phyloP scores from a whole-genome alignment of 805 yeast species.

The Candida tallmaniae region DNA sequence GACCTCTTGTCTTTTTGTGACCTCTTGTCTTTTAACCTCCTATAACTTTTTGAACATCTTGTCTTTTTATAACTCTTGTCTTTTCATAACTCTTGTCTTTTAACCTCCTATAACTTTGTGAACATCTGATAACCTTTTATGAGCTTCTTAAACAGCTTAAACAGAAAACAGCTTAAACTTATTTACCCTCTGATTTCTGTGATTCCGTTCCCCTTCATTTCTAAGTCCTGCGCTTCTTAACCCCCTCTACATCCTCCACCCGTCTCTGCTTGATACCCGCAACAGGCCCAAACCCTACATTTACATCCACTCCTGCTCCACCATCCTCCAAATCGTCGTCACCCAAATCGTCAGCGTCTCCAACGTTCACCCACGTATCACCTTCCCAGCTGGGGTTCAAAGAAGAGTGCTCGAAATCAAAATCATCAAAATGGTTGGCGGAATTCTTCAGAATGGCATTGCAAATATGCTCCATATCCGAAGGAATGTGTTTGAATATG shows the following conservation, averaged over 20 bases:
- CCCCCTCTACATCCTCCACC: background rate
- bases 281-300: slow-evolving; percentile 32
- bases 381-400: slow-evolving; percentile 3
- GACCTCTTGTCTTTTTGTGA: too few species aligned
- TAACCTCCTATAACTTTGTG: too few species aligned
- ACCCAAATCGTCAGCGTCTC: slow-evolving; percentile 25
- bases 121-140: too few species aligned
- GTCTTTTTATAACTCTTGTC: too few species aligned
- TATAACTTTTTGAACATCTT: too few species aligned
- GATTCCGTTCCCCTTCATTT: too few species aligned
- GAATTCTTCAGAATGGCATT: slow-evolving; percentile 35
- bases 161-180: too few species aligned
- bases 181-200: too few species aligned
- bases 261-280: slow-evolving; percentile 28
- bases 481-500: slow-evolving; percentile 6
- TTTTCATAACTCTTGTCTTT: too few species aligned
- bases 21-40: too few species aligned
- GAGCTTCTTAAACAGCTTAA: too few species aligned
- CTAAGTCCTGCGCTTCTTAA: too few species aligned
- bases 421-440: slow-evolving; percentile 29
- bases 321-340: slow-evolving; percentile 10
- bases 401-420: slow-evolving; percentile 12
- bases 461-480: slow-evolving; percentile 15
- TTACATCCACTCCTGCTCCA: slow-evolving; percentile 40
- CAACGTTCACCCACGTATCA: slow-evolving; percentile 16